Base-by-base conservation (phyloP, 352 stramenopile genomes). In the Phytophthora pinifolia region DNA sequence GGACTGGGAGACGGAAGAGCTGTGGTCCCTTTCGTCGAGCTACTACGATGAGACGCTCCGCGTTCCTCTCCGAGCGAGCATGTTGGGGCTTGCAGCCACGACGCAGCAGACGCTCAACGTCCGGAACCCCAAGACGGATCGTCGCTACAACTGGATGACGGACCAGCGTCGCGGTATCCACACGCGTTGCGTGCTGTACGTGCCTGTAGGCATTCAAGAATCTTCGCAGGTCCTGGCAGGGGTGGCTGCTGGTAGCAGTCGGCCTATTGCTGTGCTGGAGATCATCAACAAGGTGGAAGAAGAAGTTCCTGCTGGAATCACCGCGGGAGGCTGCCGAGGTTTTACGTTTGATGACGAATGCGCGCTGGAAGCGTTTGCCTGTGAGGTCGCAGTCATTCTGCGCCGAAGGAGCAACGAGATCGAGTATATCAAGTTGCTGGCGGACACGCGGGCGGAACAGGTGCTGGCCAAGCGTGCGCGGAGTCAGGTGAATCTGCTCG, bases 321-420 rank as follows among this genome's bases (percentile, higher is more conserved):
- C 31, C 12, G 2, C 35, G 14, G 55, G 44, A 1, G 48, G 15
- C 31, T 56, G 44, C 4, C 25, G 13, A 35, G 80, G 78, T 14
- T 94, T 92, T 59, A 88, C 80, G 6, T 81, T 91, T 32, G 80
- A 92, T 35, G 88, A 97, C 41, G 86, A 96, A 46, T 89, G 78
- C 39, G 84, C 85, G 0, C 89, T 97, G 52, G 72, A 94, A 68
- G 83, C 77, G 4, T 95, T 96, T 47, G 84, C 83, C 7, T 83
- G 78, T 42, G 81, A 95, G 60, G 88, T 96, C 27, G 87, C 88
- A 2, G 79, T 94, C 10, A 91, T 96, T 25, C 48, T 97, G 29
- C 77, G 83, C 10, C 78, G 84, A 34, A 75, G 88, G 31, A 84
- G 65, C 41, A 93, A 90, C 30, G 89, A 97, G 50, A 93, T 95